Evolutionary conservation across 2,329 filamentous ascomycete genomes (phyloP), one percentile per base, ranked within the genome.

Genomic region (Madurella mycetomatis): DNA sequence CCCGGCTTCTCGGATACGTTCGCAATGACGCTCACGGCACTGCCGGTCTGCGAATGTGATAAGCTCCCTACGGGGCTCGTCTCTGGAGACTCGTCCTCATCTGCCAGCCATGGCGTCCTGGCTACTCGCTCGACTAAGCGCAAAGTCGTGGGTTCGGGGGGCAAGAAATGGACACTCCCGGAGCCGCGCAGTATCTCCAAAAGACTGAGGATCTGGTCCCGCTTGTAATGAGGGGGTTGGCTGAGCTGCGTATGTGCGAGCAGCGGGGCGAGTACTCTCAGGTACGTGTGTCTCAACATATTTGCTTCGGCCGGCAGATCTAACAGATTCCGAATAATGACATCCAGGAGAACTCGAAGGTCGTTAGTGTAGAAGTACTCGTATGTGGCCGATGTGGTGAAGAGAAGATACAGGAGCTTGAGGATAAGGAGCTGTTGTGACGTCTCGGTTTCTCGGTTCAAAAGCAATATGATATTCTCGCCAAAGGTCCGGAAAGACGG

Each of bases 361-460:
- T 99, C 94, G 68, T 99, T 99, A 30, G 91, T 96, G 71, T 97
- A 99, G 68, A 99, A 99, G 72, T 97, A 99, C 72, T 99, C 94
- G 69, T 94, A 90, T 0, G 94, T 99, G 15, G 87, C 83, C 53
- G 84, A 84, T 9, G 90, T 97, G 4, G 92, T 96, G 72, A 99
- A 99, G 9, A 99, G 80, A 37, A 99, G 83, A 71, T 97, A 99
- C 30, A 99, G 78, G 4, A 96, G 82, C 72, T 99, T 99, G 41
- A 99, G 79, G 56, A 97, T 97, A n/a, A 99, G 81, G 25, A 99
- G 80, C 71, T 99, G 95, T 39, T 96, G 81, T 1, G 91, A 92
- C 0, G 94, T 95, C 70, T 97, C 92, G 9, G 88, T 90, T 76
- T 97, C 94, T 64, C 94, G 86, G 68, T 99, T 99, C 40, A 99